Conservation (phyloP, 1,284 basidiomycete species). For the Tausonia pullulans region DNA sequence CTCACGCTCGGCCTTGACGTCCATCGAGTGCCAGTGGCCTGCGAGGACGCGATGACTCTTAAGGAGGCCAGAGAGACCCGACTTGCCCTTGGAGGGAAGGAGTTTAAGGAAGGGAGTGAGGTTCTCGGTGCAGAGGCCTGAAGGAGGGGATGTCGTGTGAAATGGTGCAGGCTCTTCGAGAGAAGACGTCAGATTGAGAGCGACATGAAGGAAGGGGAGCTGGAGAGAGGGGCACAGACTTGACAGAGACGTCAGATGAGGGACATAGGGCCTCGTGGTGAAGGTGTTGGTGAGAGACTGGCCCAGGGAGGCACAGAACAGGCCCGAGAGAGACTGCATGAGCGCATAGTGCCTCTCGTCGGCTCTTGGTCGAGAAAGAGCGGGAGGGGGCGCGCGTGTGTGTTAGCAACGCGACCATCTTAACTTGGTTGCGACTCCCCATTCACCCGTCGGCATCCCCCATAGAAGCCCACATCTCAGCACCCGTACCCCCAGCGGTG, state of each 20-base stretch:
- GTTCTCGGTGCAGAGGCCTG: constrained; percentile 91
- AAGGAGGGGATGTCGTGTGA: constrained; percentile 58
- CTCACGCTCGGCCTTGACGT: constrained; percentile 14
- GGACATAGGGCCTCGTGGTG: constrained; percentile 9
- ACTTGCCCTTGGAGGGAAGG: constrained; percentile 81
- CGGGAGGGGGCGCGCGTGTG: background rate
- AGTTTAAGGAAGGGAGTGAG: constrained; percentile 90
- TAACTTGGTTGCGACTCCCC: background rate
- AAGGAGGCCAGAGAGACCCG: constrained; percentile 73
- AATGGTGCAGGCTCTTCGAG: constrained; percentile 30
- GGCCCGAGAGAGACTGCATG: constrained; percentile 76
- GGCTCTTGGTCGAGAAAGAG: constrained; percentile 37
- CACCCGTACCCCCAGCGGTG: constrained; percentile 66
- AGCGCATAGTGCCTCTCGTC: constrained; percentile 72
- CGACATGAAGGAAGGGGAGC: background rate
- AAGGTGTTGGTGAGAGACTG: constrained; percentile 23
- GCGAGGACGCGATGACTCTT: constrained; percentile 61
- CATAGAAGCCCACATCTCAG: constrained; percentile 84
- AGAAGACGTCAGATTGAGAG: background rate
- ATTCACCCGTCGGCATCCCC: constrained; percentile 48
- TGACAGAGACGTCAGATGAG: constrained; percentile 6
- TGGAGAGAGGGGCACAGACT: constrained; percentile 15
- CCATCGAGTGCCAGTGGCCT: constrained; percentile 21
- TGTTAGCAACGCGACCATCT: background rate
- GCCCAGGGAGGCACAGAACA: constrained; percentile 88